Evolutionary conservation across 129 eudicot genomes (phyloP).

Genomic region (Gnaphalium uliginosum): DNA sequence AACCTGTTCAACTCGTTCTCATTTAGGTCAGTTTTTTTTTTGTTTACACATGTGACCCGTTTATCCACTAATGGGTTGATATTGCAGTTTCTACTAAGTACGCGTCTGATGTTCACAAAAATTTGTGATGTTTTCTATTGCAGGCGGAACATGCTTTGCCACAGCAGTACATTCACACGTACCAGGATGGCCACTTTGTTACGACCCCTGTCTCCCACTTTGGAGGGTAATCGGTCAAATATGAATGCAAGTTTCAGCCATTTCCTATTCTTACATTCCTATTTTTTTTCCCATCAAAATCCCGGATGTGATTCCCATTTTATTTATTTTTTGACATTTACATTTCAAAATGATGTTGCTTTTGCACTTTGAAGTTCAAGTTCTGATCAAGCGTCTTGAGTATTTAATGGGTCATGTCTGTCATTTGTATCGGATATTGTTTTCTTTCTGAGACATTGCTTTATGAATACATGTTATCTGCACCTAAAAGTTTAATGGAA

Average conservation of each 20-base stretch:
- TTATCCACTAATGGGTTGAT: not conserved
- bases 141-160: slow-evolving; percentile 93
- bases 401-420: not conserved
- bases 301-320: not conserved
- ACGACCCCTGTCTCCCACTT: slow-evolving; percentile 90
- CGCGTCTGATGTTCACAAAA: not conserved
- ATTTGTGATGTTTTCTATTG: slow-evolving; percentile 21
- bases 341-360: slow-evolving; percentile 5
- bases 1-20: not conserved
- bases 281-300: not conserved
- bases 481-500: not conserved
- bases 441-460: slow-evolving; percentile 16
- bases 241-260: slow-evolving; percentile 26
- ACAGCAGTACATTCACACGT: slow-evolving; percentile 72
- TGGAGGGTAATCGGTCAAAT: slow-evolving; percentile 56
- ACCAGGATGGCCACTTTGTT: slow-evolving; percentile 73
- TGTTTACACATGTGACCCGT: not conserved
- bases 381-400: not conserved
- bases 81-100: not conserved
- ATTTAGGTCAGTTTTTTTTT: not conserved
- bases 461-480: slow-evolving; percentile 5
- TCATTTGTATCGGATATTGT: not conserved
- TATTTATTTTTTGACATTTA: not conserved
- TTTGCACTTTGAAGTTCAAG: not conserved
- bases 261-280: slow-evolving; percentile 8